phyloP scores from a whole-genome alignment of 768 basidiomycete species.

The Termitomyces sp. region DNA sequence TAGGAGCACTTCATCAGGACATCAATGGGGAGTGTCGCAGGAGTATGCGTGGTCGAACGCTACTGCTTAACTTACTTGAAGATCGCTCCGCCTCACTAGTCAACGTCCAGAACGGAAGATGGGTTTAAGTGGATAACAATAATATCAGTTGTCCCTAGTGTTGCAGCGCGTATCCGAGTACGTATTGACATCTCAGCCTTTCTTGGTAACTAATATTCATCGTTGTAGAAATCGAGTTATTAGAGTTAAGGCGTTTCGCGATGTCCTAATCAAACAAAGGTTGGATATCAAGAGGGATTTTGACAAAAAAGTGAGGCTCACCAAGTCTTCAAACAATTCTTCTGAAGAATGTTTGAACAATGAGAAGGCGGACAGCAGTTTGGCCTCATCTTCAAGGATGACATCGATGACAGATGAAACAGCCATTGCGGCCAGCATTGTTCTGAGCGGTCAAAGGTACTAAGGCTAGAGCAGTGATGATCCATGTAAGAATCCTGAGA shows the following conservation, averaged over 20 bases:
- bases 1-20: too few species aligned
- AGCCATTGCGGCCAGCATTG: neutral
- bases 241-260: neutral
- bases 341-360: too few species aligned
- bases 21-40: neutral
- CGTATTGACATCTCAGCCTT: neutral
- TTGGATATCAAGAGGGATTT: neutral
- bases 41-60: neutral
- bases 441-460: too few species aligned
- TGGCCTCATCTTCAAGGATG: conserved; percentile 6
- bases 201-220: neutral
- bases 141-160: too few species aligned
- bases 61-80: neutral
- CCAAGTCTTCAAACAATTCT: too few species aligned
- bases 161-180: too few species aligned
- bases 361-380: neutral
- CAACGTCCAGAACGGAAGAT: neutral
- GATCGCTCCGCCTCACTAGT: too few species aligned
- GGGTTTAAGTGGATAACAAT: neutral
- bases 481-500: neutral
- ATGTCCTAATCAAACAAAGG: neutral
- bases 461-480: too few species aligned
- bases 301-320: neutral
- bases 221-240: neutral
- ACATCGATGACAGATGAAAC: conserved; percentile 11